phyloP scores from a whole-genome alignment of 192 early-diverging fungal genomes.

The Backusella circina region DNA sequence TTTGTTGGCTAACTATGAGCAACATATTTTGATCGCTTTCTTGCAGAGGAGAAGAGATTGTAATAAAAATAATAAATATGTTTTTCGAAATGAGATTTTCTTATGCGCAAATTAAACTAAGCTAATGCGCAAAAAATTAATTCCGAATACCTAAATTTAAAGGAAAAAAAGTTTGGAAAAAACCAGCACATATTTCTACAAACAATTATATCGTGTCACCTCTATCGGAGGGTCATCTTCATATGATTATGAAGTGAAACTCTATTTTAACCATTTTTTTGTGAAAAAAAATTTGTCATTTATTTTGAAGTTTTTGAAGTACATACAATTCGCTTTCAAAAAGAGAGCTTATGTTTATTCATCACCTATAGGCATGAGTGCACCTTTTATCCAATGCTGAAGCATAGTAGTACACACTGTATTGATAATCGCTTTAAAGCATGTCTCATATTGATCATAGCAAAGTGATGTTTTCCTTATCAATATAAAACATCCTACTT shows the following conservation, averaged over 20 bases:
- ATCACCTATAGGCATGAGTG: neutral
- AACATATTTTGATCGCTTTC: too few relatives aligned
- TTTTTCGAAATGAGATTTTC: too few relatives aligned
- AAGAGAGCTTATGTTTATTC: neutral
- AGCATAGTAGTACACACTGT: neutral
- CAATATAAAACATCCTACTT: neutral
- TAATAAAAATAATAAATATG: too few relatives aligned
- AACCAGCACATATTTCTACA: neutral
- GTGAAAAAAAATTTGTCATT: conserved; percentile 1
- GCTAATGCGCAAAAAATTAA: too few relatives aligned
- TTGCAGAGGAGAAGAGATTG: too few relatives aligned
- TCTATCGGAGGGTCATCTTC: neutral
- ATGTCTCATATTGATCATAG: too few relatives aligned
- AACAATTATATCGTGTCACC: neutral
- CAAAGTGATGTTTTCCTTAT: neutral
- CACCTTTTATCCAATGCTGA: neutral
- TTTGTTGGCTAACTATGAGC: too few relatives aligned
- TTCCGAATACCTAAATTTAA: too few relatives aligned
- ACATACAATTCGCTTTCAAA: too few relatives aligned
- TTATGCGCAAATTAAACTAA: too few relatives aligned
- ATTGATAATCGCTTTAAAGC: too few relatives aligned
- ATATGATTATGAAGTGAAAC: neutral
- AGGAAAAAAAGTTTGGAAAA: too few relatives aligned
- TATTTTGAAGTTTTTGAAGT: neutral
- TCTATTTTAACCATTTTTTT: neutral